phyloP scores from a whole-genome alignment of 331 rosid genomes.

The Erythrophleum ivorense region DNA sequence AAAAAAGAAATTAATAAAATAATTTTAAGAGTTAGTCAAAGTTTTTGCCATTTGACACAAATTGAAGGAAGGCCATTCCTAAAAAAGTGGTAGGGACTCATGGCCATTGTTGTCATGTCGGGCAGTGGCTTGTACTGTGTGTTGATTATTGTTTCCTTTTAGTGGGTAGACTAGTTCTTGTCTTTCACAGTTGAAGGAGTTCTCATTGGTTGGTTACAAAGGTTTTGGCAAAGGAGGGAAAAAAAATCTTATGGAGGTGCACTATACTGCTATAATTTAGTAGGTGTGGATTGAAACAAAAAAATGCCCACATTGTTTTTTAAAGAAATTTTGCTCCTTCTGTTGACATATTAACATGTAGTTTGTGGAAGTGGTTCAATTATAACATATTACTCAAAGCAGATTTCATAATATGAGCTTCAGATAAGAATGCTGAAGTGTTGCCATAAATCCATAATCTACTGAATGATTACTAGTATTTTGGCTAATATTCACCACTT shows the following conservation, averaged over 20 bases:
- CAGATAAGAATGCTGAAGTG: neutral
- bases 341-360: neutral
- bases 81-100: neutral
- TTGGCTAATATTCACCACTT: neutral
- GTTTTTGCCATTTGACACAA: neutral
- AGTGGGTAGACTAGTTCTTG: neutral
- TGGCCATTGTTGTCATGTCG: neutral
- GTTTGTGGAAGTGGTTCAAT: neutral
- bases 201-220: neutral
- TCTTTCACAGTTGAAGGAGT: neutral
- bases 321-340: neutral
- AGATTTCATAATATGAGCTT: neutral
- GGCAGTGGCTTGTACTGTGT: neutral
- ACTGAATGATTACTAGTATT: neutral
- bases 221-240: slow-evolving; percentile 14
- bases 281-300: neutral
- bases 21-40: neutral
- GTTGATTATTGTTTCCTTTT: neutral
- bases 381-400: neutral
- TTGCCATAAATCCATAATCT: neutral
- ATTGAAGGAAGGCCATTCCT: neutral
- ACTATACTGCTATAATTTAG: neutral
- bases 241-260: slow-evolving; percentile 7
- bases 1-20: neutral
- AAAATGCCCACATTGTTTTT: neutral